These are phyloP conservation scores for Chalciporus pseudorubinellus DNA, from an alignment of 768 basidiomycete genomes.

Conservation along the genomic window DNA sequence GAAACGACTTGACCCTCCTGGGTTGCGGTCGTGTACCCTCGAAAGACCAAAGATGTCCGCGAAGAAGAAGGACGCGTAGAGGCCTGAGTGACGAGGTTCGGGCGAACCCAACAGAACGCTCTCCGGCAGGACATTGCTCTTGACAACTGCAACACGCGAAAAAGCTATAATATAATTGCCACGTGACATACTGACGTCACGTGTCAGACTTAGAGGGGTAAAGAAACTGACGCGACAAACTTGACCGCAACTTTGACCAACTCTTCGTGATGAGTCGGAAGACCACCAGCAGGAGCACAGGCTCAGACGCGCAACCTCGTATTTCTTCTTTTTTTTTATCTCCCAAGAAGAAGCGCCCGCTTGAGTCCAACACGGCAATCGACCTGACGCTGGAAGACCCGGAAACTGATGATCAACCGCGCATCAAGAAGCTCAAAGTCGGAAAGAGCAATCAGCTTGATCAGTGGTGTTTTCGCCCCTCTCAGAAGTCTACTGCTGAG, in stretches of 20 bases:
- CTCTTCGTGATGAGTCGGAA: slow-evolving; percentile 20
- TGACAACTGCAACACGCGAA: neutral
- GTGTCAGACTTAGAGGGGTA: slow-evolving; percentile 6
- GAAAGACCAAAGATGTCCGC: neutral
- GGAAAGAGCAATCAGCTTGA: slow-evolving; percentile 24
- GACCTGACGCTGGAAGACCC: slow-evolving; percentile 52
- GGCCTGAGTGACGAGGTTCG: neutral
- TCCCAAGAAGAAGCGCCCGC: slow-evolving; percentile 30
- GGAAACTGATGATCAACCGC: slow-evolving; percentile 24
- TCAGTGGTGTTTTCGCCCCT: slow-evolving; percentile 46
- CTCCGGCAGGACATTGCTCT: slow-evolving; percentile 11
- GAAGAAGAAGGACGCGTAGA: neutral
- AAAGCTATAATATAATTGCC: slow-evolving; percentile 6
- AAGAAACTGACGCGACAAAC: neutral
- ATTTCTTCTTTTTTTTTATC: slow-evolving; percentile 44
- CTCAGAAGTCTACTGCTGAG: slow-evolving; percentile 2
- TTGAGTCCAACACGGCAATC: slow-evolving; percentile 34
- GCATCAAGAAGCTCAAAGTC: slow-evolving; percentile 30
- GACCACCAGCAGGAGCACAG: neutral
- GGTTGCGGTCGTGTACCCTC: slow-evolving; percentile 14
- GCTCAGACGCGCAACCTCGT: slow-evolving; percentile 29
- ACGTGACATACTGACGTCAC: slow-evolving; percentile 31
- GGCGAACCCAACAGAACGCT: slow-evolving; percentile 3
- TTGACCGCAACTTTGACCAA: neutral
- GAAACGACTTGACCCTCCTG: slow-evolving; percentile 48